Conservation (phyloP, 768 basidiomycete species). For the Trametes punicea region DNA sequence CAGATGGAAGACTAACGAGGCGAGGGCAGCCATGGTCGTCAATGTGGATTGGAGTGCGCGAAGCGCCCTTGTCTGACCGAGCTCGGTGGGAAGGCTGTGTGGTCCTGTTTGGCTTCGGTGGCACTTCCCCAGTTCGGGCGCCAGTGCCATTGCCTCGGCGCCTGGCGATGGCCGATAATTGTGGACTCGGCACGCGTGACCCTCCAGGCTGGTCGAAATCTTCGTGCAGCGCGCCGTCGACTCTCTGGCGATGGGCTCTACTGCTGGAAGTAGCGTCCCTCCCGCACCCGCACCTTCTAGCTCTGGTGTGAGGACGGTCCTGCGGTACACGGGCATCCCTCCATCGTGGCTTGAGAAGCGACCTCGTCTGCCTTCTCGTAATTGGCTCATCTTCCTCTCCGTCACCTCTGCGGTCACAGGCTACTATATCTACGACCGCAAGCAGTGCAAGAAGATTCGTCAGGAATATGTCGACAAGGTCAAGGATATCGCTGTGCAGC, state of each 20-base stretch:
- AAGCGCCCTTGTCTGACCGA: constrained; percentile 10
- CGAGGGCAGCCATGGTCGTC: constrained; percentile 59
- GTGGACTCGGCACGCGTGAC: background rate
- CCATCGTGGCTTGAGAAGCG: constrained; percentile 80
- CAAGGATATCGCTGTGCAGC: constrained; percentile 67
- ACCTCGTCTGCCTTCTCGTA: constrained; percentile 84
- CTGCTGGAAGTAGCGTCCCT: constrained; percentile 23
- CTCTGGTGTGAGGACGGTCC: constrained; percentile 60
- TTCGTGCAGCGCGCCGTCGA: constrained; percentile 1
- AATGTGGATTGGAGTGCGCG: background rate
- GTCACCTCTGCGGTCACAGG: constrained; percentile 68
- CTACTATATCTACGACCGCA: constrained; percentile 83
- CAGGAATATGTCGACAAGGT: constrained; percentile 79
- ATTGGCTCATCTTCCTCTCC: constrained; percentile 91
- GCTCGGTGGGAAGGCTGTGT: constrained; percentile 1
- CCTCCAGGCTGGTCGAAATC: no score
- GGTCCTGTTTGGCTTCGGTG: constrained; percentile 5
- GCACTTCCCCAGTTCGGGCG: background rate
- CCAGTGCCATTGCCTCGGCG: background rate
- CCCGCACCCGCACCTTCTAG: constrained; percentile 23
- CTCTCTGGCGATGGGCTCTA: constrained; percentile 25
- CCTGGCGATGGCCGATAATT: background rate
- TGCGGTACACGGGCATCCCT: constrained; percentile 63
- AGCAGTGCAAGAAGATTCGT: constrained; percentile 73
- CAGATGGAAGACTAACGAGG: constrained; percentile 57